Conservation (phyloP, 495 filamentous ascomycete genomes). For the Hypoxylon subgilvum region DNA sequence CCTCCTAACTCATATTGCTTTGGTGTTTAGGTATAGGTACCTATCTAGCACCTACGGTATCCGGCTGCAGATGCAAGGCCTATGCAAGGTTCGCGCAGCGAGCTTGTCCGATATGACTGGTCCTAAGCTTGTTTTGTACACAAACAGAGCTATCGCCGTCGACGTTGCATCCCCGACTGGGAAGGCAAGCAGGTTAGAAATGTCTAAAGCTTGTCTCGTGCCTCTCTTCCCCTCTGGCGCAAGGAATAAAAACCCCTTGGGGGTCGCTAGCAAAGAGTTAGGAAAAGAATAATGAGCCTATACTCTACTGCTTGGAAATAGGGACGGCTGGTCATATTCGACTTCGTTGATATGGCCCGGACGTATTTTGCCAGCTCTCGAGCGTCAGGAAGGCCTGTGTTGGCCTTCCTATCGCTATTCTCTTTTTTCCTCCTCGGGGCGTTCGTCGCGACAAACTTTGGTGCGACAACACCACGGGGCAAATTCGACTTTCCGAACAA, state of each 20-base stretch:
- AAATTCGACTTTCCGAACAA: conserved; percentile 20
- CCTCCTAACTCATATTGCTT: no score
- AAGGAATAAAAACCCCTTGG: conserved; percentile 17
- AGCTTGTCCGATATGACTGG: conserved; percentile 14
- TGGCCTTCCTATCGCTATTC: conserved; percentile 34
- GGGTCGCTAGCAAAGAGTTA: conserved; percentile 1
- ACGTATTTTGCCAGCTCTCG: conserved; percentile 7
- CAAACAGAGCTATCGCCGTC: conserved; percentile 9
- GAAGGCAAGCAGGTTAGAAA: not conserved
- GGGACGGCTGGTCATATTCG: conserved; percentile 3
- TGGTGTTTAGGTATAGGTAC: conserved; percentile 18
- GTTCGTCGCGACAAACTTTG: conserved; percentile 27
- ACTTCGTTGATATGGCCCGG: conserved; percentile 13
- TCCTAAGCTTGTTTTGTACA: conserved; percentile 21
- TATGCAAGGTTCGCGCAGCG: conserved; percentile 9
- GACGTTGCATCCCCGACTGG: conserved; percentile 30
- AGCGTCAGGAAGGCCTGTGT: conserved; percentile 16
- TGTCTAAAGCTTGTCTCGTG: conserved; percentile 22
- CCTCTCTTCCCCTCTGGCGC: conserved; percentile 4
- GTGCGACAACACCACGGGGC: conserved; percentile 6
- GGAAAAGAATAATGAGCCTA: conserved; percentile 3
- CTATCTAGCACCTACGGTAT: conserved; percentile 10
- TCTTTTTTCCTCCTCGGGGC: conserved; percentile 38
- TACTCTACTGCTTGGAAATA: conserved; percentile 1
- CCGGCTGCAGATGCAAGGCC: conserved; percentile 24